Evolutionary conservation across 768 basidiomycete genomes (phyloP).

Genomic region (Tricholoma sp.): DNA sequence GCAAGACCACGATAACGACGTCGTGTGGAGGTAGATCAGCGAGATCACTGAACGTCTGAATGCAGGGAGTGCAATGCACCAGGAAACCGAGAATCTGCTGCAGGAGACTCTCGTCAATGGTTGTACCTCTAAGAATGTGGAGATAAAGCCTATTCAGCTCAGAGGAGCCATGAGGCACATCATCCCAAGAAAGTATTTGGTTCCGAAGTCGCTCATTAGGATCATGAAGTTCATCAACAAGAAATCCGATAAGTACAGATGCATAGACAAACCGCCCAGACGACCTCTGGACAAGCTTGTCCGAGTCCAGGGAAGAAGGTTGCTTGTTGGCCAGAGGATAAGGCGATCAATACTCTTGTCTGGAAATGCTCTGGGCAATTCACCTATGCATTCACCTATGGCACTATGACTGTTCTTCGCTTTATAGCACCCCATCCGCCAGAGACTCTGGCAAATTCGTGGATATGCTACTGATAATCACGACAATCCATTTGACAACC

Average conservation of each 20-base stretch:
- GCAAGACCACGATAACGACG: not conserved
- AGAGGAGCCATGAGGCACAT: not conserved
- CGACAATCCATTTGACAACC: not conserved
- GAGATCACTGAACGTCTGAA: not conserved
- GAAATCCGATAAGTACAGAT: not conserved
- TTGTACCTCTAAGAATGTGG: not conserved
- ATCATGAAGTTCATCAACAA: not conserved
- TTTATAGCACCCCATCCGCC: not conserved
- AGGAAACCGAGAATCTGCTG: not conserved
- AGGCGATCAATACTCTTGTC: not conserved
- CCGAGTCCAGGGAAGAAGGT: not conserved
- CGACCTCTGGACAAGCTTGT: not conserved
- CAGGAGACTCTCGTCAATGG: not conserved
- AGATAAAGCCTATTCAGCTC: not conserved
- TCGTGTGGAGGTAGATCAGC: not conserved
- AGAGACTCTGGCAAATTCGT: not conserved
- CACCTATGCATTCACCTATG: too few species aligned
- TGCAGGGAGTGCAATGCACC: not conserved
- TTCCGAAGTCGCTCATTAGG: not conserved
- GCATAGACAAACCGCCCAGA: not conserved
- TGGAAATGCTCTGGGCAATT: not conserved
- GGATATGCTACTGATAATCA: too few species aligned
- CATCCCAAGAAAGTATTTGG: not conserved
- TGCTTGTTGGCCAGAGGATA: not conserved
- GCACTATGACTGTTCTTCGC: not conserved